These are phyloP conservation scores for Marasmius fiardii DNA, from an alignment of 1,284 basidiomycete species.

Conservation along the genomic window DNA sequence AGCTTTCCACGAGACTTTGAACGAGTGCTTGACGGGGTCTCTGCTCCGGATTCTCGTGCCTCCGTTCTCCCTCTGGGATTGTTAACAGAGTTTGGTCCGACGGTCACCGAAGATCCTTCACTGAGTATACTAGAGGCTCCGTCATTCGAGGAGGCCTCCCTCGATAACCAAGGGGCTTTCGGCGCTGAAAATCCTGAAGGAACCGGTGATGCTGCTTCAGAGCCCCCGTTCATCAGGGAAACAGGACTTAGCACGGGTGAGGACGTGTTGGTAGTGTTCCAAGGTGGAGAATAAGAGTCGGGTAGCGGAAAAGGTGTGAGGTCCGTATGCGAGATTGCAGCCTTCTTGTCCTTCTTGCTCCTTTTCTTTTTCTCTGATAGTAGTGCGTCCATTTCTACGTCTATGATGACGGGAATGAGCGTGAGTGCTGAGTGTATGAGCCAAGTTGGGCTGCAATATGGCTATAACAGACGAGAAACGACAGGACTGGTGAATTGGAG, in stretches of 20 bases:
- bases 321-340: neutral
- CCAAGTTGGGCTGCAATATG: no score
- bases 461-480: no score
- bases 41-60: constrained; percentile 5
- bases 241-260: no score
- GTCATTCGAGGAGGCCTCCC: neutral
- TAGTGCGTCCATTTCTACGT: neutral
- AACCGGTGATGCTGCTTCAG: neutral
- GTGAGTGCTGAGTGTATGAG: no score
- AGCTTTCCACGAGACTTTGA: constrained; percentile 6
- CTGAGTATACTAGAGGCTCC: neutral
- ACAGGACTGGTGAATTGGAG: no score
- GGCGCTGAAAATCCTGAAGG: neutral
- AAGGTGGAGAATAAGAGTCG: neutral
- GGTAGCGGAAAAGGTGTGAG: neutral
- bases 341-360: neutral
- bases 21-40: neutral
- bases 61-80: neutral
- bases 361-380: neutral
- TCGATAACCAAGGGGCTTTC: neutral
- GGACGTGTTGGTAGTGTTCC: no score
- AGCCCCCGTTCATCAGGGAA: no score
- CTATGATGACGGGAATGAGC: no score
- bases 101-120: neutral
- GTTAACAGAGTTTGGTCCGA: neutral